These are phyloP conservation scores for Colletotrichum gigasporum DNA, from an alignment of 2,329 filamentous ascomycete genomes.

Conservation along the genomic window DNA sequence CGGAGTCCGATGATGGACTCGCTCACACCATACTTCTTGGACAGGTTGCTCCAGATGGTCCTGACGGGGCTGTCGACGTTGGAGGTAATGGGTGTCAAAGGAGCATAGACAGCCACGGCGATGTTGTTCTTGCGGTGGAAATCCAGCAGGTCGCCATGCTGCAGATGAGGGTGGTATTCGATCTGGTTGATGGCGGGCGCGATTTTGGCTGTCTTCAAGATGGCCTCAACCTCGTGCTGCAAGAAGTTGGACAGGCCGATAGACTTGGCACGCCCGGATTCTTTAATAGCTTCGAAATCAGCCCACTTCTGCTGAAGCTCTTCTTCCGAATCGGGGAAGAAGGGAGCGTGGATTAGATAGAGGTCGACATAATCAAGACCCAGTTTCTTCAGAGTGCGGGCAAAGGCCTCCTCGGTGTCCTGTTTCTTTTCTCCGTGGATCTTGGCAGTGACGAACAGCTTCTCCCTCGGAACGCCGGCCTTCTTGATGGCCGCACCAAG, in stretches of 20 bases:
- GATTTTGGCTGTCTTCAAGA: conserved; percentile 68
- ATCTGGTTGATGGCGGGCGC: conserved; percentile 81
- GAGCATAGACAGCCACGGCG: conserved; percentile 63
- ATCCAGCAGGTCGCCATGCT: conserved; percentile 67
- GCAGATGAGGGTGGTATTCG: conserved; percentile 81
- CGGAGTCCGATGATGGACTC: conserved; percentile 65
- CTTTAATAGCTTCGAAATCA: conserved; percentile 72
- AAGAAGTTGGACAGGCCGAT: conserved; percentile 85
- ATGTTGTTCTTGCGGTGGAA: conserved; percentile 69
- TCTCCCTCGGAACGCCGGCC: conserved; percentile 69
- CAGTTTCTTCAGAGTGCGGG: conserved; percentile 71
- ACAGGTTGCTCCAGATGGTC: conserved; percentile 57
- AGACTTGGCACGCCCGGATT: conserved; percentile 70
- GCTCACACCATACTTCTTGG: conserved; percentile 66
- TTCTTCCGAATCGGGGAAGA: conserved; percentile 56
- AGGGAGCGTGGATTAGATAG: conserved; percentile 72
- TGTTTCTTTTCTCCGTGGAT: conserved; percentile 51
- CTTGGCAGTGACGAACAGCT: conserved; percentile 76
- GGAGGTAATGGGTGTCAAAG: conserved; percentile 61
- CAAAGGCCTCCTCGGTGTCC: conserved; percentile 60
- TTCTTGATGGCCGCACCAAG: conserved; percentile 77
- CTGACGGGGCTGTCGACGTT: conserved; percentile 64
- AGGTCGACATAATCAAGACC: conserved; percentile 77
- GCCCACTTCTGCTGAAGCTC: conserved; percentile 69
- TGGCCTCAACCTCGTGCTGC: conserved; percentile 61